Evolutionary conservation across 495 filamentous ascomycete genomes (phyloP).

Genomic region (Pyrenopolyporus hunteri): DNA sequence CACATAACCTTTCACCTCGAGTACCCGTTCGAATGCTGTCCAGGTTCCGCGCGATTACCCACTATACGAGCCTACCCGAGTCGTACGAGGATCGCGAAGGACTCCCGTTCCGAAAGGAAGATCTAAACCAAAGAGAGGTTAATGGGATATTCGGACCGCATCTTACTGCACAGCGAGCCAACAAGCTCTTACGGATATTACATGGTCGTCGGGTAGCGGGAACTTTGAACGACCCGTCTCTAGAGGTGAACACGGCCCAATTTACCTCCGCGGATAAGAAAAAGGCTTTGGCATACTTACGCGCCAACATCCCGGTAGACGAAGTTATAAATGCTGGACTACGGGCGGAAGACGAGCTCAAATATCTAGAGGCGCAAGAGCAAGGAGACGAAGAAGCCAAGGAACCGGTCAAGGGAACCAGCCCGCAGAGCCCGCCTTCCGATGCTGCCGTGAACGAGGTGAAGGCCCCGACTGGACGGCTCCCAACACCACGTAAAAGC

Average conservation of each 20-base stretch:
- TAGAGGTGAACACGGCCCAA: slow-evolving; percentile 39
- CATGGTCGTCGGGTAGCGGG: slow-evolving; percentile 78
- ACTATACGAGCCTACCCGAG: slow-evolving; percentile 55
- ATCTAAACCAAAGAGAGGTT: slow-evolving; percentile 62
- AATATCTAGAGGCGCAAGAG: slow-evolving; percentile 66
- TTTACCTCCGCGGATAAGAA: slow-evolving; percentile 46
- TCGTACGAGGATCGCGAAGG: slow-evolving; percentile 54
- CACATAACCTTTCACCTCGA: slow-evolving; percentile 26
- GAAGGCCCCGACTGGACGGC: slow-evolving; percentile 29
- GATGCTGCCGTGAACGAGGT: slow-evolving; percentile 48
- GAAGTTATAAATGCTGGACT: slow-evolving; percentile 67
- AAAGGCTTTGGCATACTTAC: slow-evolving; percentile 70
- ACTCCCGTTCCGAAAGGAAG: slow-evolving; percentile 52
- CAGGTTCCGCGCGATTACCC: slow-evolving; percentile 40
- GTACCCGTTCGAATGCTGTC: slow-evolving; percentile 40
- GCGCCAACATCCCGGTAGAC: slow-evolving; percentile 71
- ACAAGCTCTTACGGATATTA: slow-evolving; percentile 68
- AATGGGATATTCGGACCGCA: slow-evolving; percentile 65
- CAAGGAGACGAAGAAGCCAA: slow-evolving; percentile 41
- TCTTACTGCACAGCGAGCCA: slow-evolving; percentile 60
- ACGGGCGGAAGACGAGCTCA: slow-evolving; percentile 63
- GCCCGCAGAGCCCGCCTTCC: slow-evolving; percentile 48
- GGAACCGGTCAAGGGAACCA: slow-evolving; percentile 13
- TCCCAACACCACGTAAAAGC: slow-evolving; percentile 23
- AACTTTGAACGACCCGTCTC: slow-evolving; percentile 65